Percentiles rank a stretch among this genome's conserved stretches.
These are phyloP conservation scores for Annulohypoxylon bovei DNA, from an alignment of 495 filamentous ascomycete species.

Conservation along the genomic window DNA sequence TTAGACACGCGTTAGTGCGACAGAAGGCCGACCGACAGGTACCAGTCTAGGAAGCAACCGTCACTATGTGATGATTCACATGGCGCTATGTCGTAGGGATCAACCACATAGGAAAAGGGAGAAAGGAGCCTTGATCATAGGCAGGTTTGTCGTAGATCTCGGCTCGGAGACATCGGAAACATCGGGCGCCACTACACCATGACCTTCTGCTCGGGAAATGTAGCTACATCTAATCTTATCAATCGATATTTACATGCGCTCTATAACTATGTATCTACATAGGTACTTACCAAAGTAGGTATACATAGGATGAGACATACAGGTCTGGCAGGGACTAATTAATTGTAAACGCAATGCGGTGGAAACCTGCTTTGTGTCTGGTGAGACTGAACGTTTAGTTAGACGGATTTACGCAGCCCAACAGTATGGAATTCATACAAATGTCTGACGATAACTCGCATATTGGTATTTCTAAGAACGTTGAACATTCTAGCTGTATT, in stretches of 20 bases:
- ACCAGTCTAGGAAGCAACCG: background rate
- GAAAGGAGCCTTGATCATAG: background rate
- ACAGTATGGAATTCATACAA: no score
- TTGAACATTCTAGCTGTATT: background rate
- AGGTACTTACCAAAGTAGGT: no score
- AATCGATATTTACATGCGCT: background rate
- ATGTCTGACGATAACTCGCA: no score
- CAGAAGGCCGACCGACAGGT: background rate
- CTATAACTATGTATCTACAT: no score
- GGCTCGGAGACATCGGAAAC: conserved; percentile 40
- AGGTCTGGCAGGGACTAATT: background rate
- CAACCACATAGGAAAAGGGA: background rate
- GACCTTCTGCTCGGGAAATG: background rate
- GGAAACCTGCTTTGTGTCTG: background rate
- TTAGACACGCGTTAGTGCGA: background rate
- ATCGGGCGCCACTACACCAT: background rate
- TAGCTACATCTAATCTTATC: background rate
- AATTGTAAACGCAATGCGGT: background rate
- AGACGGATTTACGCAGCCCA: background rate
- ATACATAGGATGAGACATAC: background rate
- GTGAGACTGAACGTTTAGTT: background rate
- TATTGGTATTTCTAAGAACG: no score
- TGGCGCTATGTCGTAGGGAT: background rate
- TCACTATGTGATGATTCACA: background rate
- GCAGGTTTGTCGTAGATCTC: conserved; percentile 4